phyloP scores from a whole-genome alignment of 2,329 filamentous ascomycete species.

The Beauveria sp. region DNA sequence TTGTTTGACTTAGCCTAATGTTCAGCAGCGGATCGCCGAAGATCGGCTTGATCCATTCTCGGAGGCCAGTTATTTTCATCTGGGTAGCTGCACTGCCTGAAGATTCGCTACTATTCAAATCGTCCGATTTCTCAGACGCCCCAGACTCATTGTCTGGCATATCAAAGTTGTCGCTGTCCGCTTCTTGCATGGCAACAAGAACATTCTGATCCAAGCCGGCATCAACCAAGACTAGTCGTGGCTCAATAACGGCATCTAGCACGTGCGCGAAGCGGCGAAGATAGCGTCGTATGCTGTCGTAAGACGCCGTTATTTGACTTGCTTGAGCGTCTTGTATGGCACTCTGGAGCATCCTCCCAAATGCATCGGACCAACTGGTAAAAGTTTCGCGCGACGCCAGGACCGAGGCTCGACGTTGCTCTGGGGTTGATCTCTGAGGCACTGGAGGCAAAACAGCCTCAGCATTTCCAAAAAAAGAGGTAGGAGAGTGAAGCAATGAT shows the following conservation, averaged over 20 bases:
- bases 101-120: neutral
- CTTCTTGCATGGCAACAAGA: constrained; percentile 27
- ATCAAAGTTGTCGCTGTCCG: neutral
- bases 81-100: neutral
- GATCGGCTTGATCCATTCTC: constrained; percentile 50
- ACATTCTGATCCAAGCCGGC: constrained; percentile 42
- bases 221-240: constrained; percentile 49
- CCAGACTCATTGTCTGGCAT: neutral
- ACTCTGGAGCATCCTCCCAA: constrained; percentile 48
- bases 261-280: constrained; percentile 40
- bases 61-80: constrained; percentile 40
- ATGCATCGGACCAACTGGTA: constrained; percentile 45
- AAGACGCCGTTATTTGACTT: constrained; percentile 49
- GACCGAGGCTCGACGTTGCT: neutral
- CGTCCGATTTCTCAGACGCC: neutral
- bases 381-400: neutral
- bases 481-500: constrained; percentile 36
- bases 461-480: constrained; percentile 40
- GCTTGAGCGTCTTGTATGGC: constrained; percentile 54
- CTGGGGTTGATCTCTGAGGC: constrained; percentile 5
- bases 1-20: constrained; percentile 37
- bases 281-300: constrained; percentile 45
- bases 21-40: constrained; percentile 54
- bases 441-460: constrained; percentile 20
- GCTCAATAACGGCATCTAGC: constrained; percentile 43